These are phyloP conservation scores for Neopestalotiopsis sp. DNA, from an alignment of 2,329 filamentous ascomycete genomes.

Conservation along the genomic window DNA sequence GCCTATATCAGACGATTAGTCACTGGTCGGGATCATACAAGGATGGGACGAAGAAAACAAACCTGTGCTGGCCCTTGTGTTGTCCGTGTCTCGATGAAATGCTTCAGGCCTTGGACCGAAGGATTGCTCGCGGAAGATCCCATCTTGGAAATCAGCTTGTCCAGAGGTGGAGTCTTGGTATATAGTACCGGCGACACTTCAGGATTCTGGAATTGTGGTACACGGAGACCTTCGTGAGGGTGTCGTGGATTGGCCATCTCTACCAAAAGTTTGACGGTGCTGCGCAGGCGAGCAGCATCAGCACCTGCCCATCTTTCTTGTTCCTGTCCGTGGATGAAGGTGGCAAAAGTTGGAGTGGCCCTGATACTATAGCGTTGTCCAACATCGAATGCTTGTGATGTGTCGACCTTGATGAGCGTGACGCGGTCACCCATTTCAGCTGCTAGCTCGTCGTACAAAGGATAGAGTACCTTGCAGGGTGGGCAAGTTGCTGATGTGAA, in stretches of 20 bases:
- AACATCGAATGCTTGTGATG: slow-evolving; percentile 68
- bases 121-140: slow-evolving; percentile 56
- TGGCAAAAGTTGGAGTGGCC: slow-evolving; percentile 88
- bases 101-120: slow-evolving; percentile 66
- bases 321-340: slow-evolving; percentile 77
- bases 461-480: slow-evolving; percentile 78
- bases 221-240: slow-evolving; percentile 71
- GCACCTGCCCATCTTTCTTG: slow-evolving; percentile 83
- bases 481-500: slow-evolving; percentile 85
- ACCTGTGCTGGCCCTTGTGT: slow-evolving; percentile 63
- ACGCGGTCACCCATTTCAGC: slow-evolving; percentile 71
- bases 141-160: slow-evolving; percentile 82
- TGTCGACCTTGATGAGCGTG: slow-evolving; percentile 82
- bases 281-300: slow-evolving; percentile 68
- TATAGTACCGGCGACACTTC: slow-evolving; percentile 73
- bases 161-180: slow-evolving; percentile 78
- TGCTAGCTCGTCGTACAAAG: slow-evolving; percentile 80
- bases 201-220: slow-evolving; percentile 72
- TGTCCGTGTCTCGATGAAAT: slow-evolving; percentile 71
- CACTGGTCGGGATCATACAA: neutral
- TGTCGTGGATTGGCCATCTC: slow-evolving; percentile 79
- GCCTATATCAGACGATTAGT: slow-evolving; percentile 31
- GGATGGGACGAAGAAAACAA: neutral
- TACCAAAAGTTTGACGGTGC: slow-evolving; percentile 75
- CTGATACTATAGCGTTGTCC: slow-evolving; percentile 69